Evolutionary conservation across 768 basidiomycete genomes (phyloP).

Genomic region (Mycena vulgaris): DNA sequence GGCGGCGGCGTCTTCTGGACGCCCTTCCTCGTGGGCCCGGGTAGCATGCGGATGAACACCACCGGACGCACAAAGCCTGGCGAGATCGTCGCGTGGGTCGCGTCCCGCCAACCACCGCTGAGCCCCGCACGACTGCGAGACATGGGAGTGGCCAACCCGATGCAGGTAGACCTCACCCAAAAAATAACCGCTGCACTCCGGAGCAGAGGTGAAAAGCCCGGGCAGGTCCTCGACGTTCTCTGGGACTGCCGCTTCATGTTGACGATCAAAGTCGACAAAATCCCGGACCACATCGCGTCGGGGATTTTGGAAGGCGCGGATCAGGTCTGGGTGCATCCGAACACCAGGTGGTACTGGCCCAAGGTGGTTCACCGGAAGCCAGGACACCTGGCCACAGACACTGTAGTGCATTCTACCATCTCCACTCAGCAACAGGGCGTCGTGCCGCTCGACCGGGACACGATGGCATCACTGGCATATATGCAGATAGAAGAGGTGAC

Average conservation of each 20-base stretch:
- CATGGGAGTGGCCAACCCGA: constrained; percentile 41
- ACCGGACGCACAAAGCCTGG: constrained; percentile 7
- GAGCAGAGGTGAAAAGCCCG: constrained; percentile 30
- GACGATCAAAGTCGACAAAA: constrained; percentile 57
- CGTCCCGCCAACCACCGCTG: constrained; percentile 69
- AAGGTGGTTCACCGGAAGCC: constrained; percentile 52
- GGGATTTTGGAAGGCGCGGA: constrained; percentile 43
- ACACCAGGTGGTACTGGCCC: constrained; percentile 66
- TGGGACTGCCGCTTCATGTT: constrained; percentile 80
- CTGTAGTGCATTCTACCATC: constrained; percentile 20
- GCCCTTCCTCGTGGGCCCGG: constrained; percentile 59
- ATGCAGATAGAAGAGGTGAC: constrained; percentile 24
- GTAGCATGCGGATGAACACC: constrained; percentile 42
- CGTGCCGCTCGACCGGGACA: constrained; percentile 26
- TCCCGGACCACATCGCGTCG: constrained; percentile 57
- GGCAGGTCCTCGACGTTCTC: constrained; percentile 55
- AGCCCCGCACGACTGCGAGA: constrained; percentile 48
- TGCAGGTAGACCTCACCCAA: constrained; percentile 62
- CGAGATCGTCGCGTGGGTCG: constrained; percentile 70
- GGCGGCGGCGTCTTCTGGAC: constrained; percentile 79
- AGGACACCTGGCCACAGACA: constrained; percentile 12
- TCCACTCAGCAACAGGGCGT: not conserved
- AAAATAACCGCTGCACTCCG: constrained; percentile 18
- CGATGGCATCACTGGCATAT: not conserved
- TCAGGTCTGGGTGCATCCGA: constrained; percentile 53